Base-by-base conservation (phyloP, 345 rosid genomes). In the Pugionium cornutum region DNA sequence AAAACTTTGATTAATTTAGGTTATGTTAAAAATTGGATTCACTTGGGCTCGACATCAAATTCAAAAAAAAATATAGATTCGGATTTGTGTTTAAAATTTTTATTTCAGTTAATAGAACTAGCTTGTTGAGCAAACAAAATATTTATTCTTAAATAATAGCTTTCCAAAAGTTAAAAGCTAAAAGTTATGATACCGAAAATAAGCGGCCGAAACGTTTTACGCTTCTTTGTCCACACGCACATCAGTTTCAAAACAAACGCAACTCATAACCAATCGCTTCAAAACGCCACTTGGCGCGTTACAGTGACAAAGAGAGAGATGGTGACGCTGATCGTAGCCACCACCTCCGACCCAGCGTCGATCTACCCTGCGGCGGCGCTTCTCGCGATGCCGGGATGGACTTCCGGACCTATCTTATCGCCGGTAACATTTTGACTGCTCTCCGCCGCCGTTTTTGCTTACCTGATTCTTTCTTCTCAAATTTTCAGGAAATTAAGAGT, bases 311-410 rank as follows among this genome's bases (percentile, higher is more conserved):
- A 41, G 40, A 50, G 55, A 34, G 48, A 32, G 2, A 92, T 89
- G 96, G 96, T 87, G 70, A 84, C 83, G 6, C 80, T 92, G 29
- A 30, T 89, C 54, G 96, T 89, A 56, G 84, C 96, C 49, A 89
- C 98, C 9, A 83, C 89, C 56, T 46, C 28, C 47, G 98, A 92
- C 62, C 89, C 98, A 3, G 98, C 98, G 46, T 92, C 98, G 64
- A 80, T 89, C 75, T 89, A 87, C 73, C 98, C 98, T 0, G 97
- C 97, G 62, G 37, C 74, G 10, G 82, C 85, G 49, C 89, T 89
- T 73, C 74, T 92, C 33, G 71, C 85, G 69, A 84, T 81, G 85
- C 84, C 92, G 9, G 91, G 86, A 0, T 89, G 95, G 96, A 54
- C 44, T 9, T 45, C 83, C 29, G 80, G 81, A 43, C 83, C 85